Conservation (phyloP, 2,329 filamentous ascomycete species). For the Ophiostoma triangulosporum region DNA sequence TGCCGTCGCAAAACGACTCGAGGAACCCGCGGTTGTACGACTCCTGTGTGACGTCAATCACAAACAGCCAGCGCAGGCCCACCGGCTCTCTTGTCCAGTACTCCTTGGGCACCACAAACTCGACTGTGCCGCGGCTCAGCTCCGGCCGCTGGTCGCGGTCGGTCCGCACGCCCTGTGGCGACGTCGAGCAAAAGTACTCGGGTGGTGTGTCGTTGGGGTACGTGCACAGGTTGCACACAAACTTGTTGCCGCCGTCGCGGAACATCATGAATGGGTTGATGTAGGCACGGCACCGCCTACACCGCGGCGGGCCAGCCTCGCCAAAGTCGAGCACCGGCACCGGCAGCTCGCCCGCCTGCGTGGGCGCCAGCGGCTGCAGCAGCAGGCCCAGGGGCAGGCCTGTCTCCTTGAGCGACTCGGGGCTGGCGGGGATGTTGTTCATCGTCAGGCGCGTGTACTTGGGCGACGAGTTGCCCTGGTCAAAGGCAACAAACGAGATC, state of each 20-base stretch:
- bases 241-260: constrained; percentile 83
- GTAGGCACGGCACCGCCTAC: constrained; percentile 84
- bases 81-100: constrained; percentile 96
- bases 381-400: constrained; percentile 77
- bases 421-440: constrained; percentile 78
- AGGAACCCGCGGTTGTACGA: constrained; percentile 82
- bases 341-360: constrained; percentile 72
- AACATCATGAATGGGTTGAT: constrained; percentile 99
- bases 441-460: constrained; percentile 85
- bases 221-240: constrained; percentile 95
- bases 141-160: constrained; percentile 85
- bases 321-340: constrained; percentile 94
- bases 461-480: constrained; percentile 92
- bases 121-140: constrained; percentile 80
- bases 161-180: constrained; percentile 71
- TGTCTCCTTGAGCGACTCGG: constrained; percentile 68
- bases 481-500: constrained; percentile 81
- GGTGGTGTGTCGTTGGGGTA: constrained; percentile 88
- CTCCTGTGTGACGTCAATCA: constrained; percentile 89
- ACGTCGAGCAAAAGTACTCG: constrained; percentile 89
- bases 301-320: constrained; percentile 76
- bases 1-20: constrained; percentile 80
- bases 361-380: constrained; percentile 72
- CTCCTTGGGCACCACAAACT: constrained; percentile 94
- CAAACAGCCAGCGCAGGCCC: constrained; percentile 74